A percentile compares a stretch with the other conserved stretches of the same genome.
These are phyloP conservation scores for Larix sibirica DNA, from an alignment of 83 land plant species.

Conservation along the genomic window DNA sequence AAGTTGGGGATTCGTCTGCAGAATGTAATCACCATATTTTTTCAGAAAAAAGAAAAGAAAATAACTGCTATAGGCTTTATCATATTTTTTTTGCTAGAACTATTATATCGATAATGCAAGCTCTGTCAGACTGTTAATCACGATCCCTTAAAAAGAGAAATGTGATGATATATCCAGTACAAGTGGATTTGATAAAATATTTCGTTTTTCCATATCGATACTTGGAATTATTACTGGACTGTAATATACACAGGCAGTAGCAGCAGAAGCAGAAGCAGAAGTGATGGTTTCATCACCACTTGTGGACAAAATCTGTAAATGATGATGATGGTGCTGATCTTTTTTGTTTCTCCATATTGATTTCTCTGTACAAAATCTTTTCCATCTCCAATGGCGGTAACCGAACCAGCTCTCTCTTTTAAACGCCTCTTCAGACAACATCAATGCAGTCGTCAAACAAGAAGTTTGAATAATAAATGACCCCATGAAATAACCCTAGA, in stretches of 20 bases:
- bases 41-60: neutral
- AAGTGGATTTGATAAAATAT: neutral
- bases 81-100: neutral
- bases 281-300: conserved; percentile 1
- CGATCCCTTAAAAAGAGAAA: neutral
- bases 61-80: neutral
- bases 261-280: neutral
- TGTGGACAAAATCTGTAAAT: neutral
- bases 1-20: neutral
- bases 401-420: neutral
- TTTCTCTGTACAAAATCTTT: neutral
- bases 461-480: neutral
- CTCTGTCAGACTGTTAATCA: neutral
- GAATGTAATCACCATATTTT: neutral
- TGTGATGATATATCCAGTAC: neutral
- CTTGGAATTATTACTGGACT: neutral
- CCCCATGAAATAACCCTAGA: neutral
- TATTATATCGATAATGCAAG: neutral
- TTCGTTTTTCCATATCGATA: neutral
- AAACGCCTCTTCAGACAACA: neutral
- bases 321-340: conserved; percentile 1
- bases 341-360: neutral
- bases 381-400: neutral
- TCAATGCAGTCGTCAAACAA: neutral
- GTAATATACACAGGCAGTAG: neutral